phyloP scores from a whole-genome alignment of 1,139 yeast species.

The Taphrina wiesneri region DNA sequence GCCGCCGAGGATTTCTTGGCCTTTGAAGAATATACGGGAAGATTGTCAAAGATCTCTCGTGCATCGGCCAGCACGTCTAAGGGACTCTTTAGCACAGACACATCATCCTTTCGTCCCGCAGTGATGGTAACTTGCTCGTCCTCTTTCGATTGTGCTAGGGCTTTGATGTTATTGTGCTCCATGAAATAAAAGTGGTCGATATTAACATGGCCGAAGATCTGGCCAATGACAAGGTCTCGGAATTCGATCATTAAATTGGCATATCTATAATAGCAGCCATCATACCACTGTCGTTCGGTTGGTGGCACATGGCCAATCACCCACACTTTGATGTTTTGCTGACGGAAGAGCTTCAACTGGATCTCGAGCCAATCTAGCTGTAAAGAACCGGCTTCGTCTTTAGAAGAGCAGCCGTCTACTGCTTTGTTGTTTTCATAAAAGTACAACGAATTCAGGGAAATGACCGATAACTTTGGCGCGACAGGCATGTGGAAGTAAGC shows the following conservation, averaged over 20 bases:
- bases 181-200: conserved; percentile 79
- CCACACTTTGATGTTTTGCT: conserved; percentile 82
- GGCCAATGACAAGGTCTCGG: conserved; percentile 78
- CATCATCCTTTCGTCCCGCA: neutral
- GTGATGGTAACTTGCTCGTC: conserved; percentile 19
- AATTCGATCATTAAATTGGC: conserved; percentile 78
- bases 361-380: conserved; percentile 76
- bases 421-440: conserved; percentile 74
- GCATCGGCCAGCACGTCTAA: conserved; percentile 41
- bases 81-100: conserved; percentile 11
- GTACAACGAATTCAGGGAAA: conserved; percentile 76
- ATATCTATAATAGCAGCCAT: conserved; percentile 69
- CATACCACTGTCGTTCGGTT: conserved; percentile 70
- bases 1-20: conserved; percentile 27
- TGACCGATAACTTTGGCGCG: conserved; percentile 74
- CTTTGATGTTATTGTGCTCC: conserved; percentile 59
- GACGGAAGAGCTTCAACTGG: conserved; percentile 68
- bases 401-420: conserved; percentile 73
- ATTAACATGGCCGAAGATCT: conserved; percentile 86
- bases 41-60: conserved; percentile 18
- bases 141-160: neutral
- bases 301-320: conserved; percentile 87
- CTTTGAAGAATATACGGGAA: conserved; percentile 36
- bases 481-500: conserved; percentile 75
- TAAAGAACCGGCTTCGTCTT: conserved; percentile 76